phyloP scores from a whole-genome alignment of 495 filamentous ascomycete genomes.

The Hypoxylon fuscum region DNA sequence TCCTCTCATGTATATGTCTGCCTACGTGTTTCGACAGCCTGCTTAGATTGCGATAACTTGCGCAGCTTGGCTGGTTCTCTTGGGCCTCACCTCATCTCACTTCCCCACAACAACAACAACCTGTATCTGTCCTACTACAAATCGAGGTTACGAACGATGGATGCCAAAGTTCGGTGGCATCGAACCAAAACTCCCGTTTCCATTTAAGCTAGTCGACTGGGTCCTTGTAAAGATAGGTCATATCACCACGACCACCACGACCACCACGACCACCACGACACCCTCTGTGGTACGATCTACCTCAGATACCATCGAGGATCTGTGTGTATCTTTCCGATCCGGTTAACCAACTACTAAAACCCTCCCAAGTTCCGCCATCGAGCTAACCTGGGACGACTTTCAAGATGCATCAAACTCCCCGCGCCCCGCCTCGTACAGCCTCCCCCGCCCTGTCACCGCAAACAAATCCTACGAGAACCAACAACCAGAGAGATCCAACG shows the following conservation, averaged over 20 bases:
- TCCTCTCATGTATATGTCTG: conserved; percentile 31
- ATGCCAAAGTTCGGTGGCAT: conserved; percentile 50
- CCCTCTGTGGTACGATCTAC: conserved; percentile 13
- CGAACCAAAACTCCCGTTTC: conserved; percentile 34
- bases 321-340: conserved; percentile 24
- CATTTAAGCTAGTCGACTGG: conserved; percentile 37
- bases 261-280: conserved; percentile 15
- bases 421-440: conserved; percentile 70
- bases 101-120: too few species aligned
- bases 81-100: too few species aligned
- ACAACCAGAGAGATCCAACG: conserved; percentile 72
- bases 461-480: conserved; percentile 73
- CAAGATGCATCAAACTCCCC: conserved; percentile 86
- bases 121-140: too few species aligned
- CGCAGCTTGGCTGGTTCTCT: too few species aligned
- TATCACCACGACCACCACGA: conserved; percentile 15
- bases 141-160: conserved; percentile 44
- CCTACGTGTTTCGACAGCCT: conserved; percentile 37
- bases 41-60: conserved; percentile 9
- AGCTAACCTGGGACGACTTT: conserved; percentile 23
- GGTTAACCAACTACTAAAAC: conserved; percentile 8
- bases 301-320: conserved; percentile 21
- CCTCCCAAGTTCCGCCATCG: not conserved
- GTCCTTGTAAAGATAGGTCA: conserved; percentile 20
- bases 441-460: conserved; percentile 72